Conservation (phyloP, 1,139 yeast species). For the Candida sp. region DNA sequence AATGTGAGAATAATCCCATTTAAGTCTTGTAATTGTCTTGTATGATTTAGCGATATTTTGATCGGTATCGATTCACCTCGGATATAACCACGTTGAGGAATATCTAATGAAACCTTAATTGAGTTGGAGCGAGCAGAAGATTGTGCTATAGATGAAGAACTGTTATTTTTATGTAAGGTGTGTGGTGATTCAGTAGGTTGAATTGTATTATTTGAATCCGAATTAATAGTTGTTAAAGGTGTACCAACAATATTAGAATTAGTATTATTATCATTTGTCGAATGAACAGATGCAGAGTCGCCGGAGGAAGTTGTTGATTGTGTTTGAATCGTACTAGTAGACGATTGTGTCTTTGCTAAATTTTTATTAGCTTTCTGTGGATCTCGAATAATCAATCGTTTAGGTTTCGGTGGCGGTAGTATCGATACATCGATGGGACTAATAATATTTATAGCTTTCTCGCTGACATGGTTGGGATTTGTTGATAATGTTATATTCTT, state of each 20-base stretch:
- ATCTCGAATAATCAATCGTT: conserved; percentile 56
- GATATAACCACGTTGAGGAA: conserved; percentile 68
- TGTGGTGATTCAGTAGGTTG: neutral
- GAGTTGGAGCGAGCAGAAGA: conserved; percentile 7
- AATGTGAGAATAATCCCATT: conserved; percentile 78
- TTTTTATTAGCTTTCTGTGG: conserved; percentile 27
- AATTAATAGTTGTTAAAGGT: conserved; percentile 3
- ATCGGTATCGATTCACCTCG: conserved; percentile 80
- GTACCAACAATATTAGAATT: neutral
- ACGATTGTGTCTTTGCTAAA: conserved; percentile 45
- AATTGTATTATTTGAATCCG: conserved; percentile 2
- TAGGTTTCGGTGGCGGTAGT: conserved; percentile 66
- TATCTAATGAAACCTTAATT: conserved; percentile 54
- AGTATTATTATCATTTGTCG: conserved; percentile 3
- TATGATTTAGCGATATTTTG: conserved; percentile 62
- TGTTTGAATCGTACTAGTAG: conserved; percentile 51
- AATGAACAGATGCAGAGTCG: conserved; percentile 24
- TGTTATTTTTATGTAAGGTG: neutral
- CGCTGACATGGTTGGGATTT: conserved; percentile 41
- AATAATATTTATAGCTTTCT: conserved; percentile 55
- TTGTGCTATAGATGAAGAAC: conserved; percentile 1
- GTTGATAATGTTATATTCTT: conserved; percentile 19
- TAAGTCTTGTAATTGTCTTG: conserved; percentile 67
- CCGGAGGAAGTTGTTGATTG: conserved; percentile 32
- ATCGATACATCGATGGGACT: conserved; percentile 73